Percentiles rank a stretch among this genome's conserved stretches.
Evolutionary conservation across 768 basidiomycete genomes (phyloP).

Genomic region (Podaxis pistillaris): DNA sequence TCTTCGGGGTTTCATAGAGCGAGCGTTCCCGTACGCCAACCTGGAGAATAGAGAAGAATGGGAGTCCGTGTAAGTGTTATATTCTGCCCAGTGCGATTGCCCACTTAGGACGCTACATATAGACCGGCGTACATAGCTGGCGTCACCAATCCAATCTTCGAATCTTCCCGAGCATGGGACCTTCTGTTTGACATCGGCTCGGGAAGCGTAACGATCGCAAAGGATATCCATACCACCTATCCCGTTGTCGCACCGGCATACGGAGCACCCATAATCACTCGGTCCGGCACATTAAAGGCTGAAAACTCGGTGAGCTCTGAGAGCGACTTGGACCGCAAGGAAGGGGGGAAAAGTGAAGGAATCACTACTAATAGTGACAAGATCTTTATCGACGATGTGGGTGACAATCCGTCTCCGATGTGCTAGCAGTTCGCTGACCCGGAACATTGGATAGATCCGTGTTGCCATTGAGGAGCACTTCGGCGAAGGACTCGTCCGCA

Average conservation of each 20-base stretch:
- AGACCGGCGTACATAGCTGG: conserved; percentile 95
- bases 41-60: conserved; percentile 86
- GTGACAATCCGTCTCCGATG: conserved; percentile 27
- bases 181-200: conserved; percentile 88
- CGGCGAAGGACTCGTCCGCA: conserved; percentile 84
- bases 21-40: conserved; percentile 95
- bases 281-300: conserved; percentile 62
- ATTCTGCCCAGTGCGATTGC: conserved; percentile 4
- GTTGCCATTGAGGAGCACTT: conserved; percentile 89
- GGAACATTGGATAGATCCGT: conserved; percentile 54
- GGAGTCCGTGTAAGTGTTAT: conserved; percentile 71
- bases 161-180: conserved; percentile 86
- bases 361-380: conserved; percentile 69
- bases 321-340: conserved; percentile 70
- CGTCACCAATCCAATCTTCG: conserved; percentile 96
- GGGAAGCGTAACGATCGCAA: conserved; percentile 83
- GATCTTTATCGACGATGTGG: conserved; percentile 90
- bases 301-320: conserved; percentile 64
- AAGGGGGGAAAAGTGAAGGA: conserved; percentile 56
- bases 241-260: conserved; percentile 44
- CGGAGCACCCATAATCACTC: conserved; percentile 43
- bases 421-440: conserved; percentile 4
- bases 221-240: conserved; percentile 68
- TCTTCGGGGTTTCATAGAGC: conserved; percentile 83
- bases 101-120: conserved; percentile 8